Evolutionary conservation across 2,329 filamentous ascomycete genomes (phyloP).

Genomic region (Nemania serpens): DNA sequence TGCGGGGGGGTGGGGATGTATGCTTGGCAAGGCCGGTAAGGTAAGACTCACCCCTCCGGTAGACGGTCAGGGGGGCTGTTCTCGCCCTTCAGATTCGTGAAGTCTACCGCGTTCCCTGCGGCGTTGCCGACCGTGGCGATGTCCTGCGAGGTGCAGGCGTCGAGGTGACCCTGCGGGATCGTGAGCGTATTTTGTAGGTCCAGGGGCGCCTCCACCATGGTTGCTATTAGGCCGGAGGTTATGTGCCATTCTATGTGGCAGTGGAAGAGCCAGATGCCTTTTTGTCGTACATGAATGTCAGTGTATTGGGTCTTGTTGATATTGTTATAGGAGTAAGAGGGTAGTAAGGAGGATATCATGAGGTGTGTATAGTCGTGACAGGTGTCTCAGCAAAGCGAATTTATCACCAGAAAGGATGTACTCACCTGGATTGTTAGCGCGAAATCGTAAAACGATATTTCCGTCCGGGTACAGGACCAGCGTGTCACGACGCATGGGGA

Average conservation of each 20-base stretch:
- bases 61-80: slow-evolving; percentile 59
- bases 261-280: slow-evolving; percentile 72
- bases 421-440: slow-evolving; percentile 67
- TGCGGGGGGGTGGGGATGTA: slow-evolving; percentile 1
- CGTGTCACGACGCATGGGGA: slow-evolving; percentile 72
- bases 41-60: slow-evolving; percentile 60
- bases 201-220: slow-evolving; percentile 66
- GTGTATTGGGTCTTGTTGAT: background rate
- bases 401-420: background rate
- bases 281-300: background rate
- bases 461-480: slow-evolving; percentile 67
- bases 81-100: slow-evolving; percentile 66
- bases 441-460: slow-evolving; percentile 70
- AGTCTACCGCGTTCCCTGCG: slow-evolving; percentile 69
- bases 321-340: background rate
- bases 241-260: slow-evolving; percentile 84
- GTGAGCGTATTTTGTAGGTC: slow-evolving; percentile 63
- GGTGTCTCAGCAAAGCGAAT: no score
- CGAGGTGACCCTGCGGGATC: slow-evolving; percentile 64
- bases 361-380: background rate
- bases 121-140: slow-evolving; percentile 70
- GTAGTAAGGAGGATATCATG: background rate
- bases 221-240: slow-evolving; percentile 66
- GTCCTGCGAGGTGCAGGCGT: slow-evolving; percentile 59
- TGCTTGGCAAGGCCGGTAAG: background rate